Percentiles rank a stretch among this genome's conserved stretches.
Evolutionary conservation across 352 stramenopile genomes (phyloP).

Genomic region (Albugo candida): DNA sequence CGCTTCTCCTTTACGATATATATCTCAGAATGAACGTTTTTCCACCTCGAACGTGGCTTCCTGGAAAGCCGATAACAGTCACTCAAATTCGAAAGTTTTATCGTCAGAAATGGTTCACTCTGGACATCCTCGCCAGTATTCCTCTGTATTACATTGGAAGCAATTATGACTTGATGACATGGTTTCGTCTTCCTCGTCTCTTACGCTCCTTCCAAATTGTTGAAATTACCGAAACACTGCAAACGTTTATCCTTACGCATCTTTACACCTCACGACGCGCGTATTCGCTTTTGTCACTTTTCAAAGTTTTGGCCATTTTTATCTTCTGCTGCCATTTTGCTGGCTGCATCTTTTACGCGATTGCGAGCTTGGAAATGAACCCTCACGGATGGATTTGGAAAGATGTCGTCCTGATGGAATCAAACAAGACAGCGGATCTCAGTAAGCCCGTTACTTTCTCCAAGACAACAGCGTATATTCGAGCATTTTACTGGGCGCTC

Average conservation of each 20-base stretch:
- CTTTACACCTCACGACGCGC: neutral
- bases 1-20: conserved; percentile 14
- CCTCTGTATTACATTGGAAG: conserved; percentile 18
- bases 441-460: too few species aligned
- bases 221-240: conserved; percentile 10
- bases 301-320: conserved; percentile 13
- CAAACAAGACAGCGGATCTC: too few species aligned
- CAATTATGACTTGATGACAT: conserved; percentile 17
- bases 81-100: conserved; percentile 13
- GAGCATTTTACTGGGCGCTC: conserved; percentile 19
- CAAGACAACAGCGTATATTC: conserved; percentile 10
- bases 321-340: conserved; percentile 13
- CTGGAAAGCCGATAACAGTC: conserved; percentile 2
- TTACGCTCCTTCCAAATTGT: conserved; percentile 11
- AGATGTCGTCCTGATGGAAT: conserved; percentile 7
- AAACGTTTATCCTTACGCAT: conserved; percentile 7
- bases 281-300: conserved; percentile 11
- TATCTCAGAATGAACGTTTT: conserved; percentile 16
- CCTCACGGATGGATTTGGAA: conserved; percentile 5
- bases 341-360: conserved; percentile 13
- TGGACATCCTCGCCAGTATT: conserved; percentile 9
- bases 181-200: conserved; percentile 13
- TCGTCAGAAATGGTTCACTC: conserved; percentile 11
- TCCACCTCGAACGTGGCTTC: conserved; percentile 6
- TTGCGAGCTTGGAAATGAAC: conserved; percentile 3